Percentiles rank a stretch among this genome's conserved stretches.
Evolutionary conservation across 2,329 filamentous ascomycete genomes (phyloP).

Genomic region (Nigrospora osmanthi): DNA sequence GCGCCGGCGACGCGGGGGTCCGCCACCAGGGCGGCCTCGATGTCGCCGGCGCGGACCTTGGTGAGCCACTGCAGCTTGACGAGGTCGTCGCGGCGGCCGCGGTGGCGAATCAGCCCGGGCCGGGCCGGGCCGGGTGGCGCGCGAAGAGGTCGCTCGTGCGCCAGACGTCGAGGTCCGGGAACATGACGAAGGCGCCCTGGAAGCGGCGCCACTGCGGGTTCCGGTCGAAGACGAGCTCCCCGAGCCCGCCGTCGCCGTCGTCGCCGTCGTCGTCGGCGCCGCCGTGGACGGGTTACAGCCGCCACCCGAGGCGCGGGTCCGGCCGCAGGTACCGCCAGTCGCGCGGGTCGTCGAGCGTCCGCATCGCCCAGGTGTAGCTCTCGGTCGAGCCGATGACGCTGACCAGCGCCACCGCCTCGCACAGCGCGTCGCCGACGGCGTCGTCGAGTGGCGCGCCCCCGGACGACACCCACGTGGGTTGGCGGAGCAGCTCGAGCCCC

Average conservation of each 20-base stretch:
- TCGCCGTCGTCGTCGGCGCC: background rate
- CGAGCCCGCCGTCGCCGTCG: background rate
- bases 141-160: slow-evolving; percentile 1
- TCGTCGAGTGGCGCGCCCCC: slow-evolving; percentile 1
- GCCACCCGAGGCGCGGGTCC: background rate
- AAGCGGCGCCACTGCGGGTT: background rate
- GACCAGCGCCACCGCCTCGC: background rate
- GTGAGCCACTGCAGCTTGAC: slow-evolving; percentile 3
- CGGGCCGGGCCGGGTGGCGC: slow-evolving; percentile 1
- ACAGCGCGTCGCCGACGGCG: slow-evolving; percentile 1
- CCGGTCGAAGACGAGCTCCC: slow-evolving; percentile 1
- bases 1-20: background rate
- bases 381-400: slow-evolving; percentile 1
- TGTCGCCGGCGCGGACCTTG: background rate
- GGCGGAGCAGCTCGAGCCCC: background rate
- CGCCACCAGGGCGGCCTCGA: slow-evolving; percentile 1
- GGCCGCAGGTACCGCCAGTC: slow-evolving; percentile 2
- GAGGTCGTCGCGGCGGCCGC: slow-evolving; percentile 1
- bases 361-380: background rate
- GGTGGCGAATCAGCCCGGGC: slow-evolving; percentile 1
- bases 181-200: slow-evolving; percentile 1
- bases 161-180: background rate
- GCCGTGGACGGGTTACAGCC: background rate
- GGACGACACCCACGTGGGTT: background rate
- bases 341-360: background rate